Base-by-base conservation (phyloP, 2,329 filamentous ascomycete species). In the Diaporthe sp. region DNA sequence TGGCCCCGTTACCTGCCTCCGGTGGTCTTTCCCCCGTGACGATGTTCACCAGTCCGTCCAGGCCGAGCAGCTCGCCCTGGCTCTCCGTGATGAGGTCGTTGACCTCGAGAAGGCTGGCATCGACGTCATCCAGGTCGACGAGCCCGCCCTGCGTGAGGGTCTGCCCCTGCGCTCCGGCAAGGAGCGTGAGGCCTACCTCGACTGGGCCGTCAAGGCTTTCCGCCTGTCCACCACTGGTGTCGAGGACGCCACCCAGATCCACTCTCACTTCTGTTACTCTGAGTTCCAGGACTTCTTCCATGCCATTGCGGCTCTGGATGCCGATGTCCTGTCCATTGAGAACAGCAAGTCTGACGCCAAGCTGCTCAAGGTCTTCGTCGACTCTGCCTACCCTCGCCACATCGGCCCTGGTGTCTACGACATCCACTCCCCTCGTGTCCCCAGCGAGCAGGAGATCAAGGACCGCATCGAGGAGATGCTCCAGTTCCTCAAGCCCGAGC, bases 251-350 rank as follows among this genome's bases (percentile, higher is more conserved):
- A 99, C 97, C 79, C 97, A 99, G 91, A 98, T 99, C 86, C 97
- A 99, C 93, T 98, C 96, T 78, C 97, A 99, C 91, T 99, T 99
- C 94, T 99, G 97, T 88, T 99, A 99, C 93, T 98, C 97, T 70
- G 97, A 99, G 91, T 99, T 99, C 94, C 97, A 99, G 89, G 97
- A 99, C 91, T 99, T 99, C 92, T 99, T 99, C 95, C 95, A 98
- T 88, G 97, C 97, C 88, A 99, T 99, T 81, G 95, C 97, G 78
- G 96, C 97, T 76, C 93, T 99, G 78, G 97, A 99, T 84, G 96
- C 97, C 77, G 97, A 99, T 87, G 97, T 99, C 77, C 93, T 99
- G 82, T 97, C 94, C 83, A 99, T 99, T 81, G 97, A 99, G 93
- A 99, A 99, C 94, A 97, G 94, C 94, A 99, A 99, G 94, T 97